These are phyloP conservation scores for Friedmanniomyces endolithicus DNA, from an alignment of 495 filamentous ascomycete species.

Conservation along the genomic window DNA sequence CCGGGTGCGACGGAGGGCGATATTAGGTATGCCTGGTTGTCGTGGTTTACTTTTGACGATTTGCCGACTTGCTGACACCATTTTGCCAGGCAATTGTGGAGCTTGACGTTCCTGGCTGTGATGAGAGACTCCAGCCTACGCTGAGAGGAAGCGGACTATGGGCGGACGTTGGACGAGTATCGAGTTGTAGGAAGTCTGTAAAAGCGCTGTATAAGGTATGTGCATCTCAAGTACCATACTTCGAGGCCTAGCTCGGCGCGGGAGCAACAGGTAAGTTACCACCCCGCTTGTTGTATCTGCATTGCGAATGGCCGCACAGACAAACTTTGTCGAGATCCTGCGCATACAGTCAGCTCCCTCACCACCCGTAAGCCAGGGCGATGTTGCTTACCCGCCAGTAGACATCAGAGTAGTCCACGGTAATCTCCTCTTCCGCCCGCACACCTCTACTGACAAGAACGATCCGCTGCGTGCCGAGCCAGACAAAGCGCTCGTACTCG, in stretches of 20 bases:
- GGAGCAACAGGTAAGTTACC: neutral
- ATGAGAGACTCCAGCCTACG: slow-evolving; percentile 25
- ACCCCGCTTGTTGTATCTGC: slow-evolving; percentile 24
- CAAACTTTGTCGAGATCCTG: slow-evolving; percentile 30
- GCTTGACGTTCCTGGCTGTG: slow-evolving; percentile 44
- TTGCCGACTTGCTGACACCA: neutral
- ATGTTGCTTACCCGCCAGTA: slow-evolving; percentile 30
- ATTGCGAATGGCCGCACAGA: slow-evolving; percentile 30
- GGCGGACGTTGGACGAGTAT: too few species aligned
- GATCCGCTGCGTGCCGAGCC: slow-evolving; percentile 32
- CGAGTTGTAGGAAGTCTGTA: neutral
- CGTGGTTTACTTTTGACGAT: neutral
- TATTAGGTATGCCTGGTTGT: slow-evolving; percentile 23
- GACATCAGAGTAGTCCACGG: slow-evolving; percentile 34
- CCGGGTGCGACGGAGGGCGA: slow-evolving; percentile 38
- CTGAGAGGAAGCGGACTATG: neutral
- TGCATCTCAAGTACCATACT: neutral
- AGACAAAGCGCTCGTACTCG: slow-evolving; percentile 34
- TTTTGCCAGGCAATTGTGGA: slow-evolving; percentile 37
- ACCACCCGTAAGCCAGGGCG: neutral
- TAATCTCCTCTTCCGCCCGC: slow-evolving; percentile 31
- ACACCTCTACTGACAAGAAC: slow-evolving; percentile 33
- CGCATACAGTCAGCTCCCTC: neutral
- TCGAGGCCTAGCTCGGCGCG: neutral
- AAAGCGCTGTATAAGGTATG: neutral